These are phyloP conservation scores for Colletotrichum scovillei DNA, from an alignment of 2,329 filamentous ascomycete species.

Conservation along the genomic window DNA sequence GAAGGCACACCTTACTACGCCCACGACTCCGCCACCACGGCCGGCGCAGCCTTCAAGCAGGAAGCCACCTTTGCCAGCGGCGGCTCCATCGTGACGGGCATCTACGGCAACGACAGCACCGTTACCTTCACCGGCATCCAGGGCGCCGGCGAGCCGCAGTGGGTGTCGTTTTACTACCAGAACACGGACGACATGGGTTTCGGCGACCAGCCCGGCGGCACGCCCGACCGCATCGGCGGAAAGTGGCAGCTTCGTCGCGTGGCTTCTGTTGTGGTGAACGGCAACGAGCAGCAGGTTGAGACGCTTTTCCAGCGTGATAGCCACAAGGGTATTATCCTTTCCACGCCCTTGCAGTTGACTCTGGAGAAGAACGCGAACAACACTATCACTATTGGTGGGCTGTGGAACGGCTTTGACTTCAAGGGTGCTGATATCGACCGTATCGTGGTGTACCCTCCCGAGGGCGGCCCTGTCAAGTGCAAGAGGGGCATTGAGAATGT, in stretches of 20 bases:
- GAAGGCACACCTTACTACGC: conserved; percentile 59
- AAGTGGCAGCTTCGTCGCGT: conserved; percentile 70
- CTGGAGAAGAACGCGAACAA: conserved; percentile 62
- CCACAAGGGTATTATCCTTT: conserved; percentile 69
- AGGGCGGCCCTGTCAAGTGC: conserved; percentile 42
- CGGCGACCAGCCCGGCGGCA: conserved; percentile 64
- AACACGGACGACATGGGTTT: conserved; percentile 72
- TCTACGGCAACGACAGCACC: conserved; percentile 64
- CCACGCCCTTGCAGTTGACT: conserved; percentile 65
- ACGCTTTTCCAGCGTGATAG: conserved; percentile 63
- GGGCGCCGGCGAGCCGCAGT: conserved; percentile 60
- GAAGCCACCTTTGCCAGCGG: conserved; percentile 62
- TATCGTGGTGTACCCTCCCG: conserved; percentile 69
- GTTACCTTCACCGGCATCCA: conserved; percentile 56
- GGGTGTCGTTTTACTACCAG: conserved; percentile 68
- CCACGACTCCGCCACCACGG: conserved; percentile 51
- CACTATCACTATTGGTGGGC: conserved; percentile 67
- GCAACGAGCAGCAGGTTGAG: conserved; percentile 54
- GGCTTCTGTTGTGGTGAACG: conserved; percentile 70
- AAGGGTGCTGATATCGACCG: conserved; percentile 70
- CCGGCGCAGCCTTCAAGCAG: conserved; percentile 59
- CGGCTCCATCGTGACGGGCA: conserved; percentile 60
- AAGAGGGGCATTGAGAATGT: background rate
- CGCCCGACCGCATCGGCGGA: conserved; percentile 69
- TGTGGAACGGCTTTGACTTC: conserved; percentile 65